Evolutionary conservation across 2,329 filamentous ascomycete genomes (phyloP), one percentile per base, ranked within the genome.

Genomic region (Leptoxyphium fumago): DNA sequence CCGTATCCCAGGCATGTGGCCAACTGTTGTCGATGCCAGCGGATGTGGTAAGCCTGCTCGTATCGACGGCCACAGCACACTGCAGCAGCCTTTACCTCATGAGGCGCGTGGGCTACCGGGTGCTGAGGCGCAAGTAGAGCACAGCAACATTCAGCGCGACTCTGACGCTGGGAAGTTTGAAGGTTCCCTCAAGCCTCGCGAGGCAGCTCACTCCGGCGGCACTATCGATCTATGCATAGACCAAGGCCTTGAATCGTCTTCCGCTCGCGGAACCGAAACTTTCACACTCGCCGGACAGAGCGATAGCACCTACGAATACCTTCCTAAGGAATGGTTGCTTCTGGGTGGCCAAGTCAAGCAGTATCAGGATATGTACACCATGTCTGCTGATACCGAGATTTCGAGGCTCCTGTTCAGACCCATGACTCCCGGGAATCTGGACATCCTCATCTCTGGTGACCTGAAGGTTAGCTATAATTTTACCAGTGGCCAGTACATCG

Each of bases 361-460:
- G 58, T 93, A 93, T 61, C 69, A 72, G 48, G 73, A 72, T 15
- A 74, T 94, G 63, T 86, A 93, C 58, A 70, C 80, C 46, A 75
- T 74, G 45, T 74, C 78, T 3, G 74, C 80, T 28, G 74, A 80
- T 5, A 77, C 77, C 0, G 75, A 81, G 30, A 82, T 82, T 51
- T 72, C 85, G 50, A 73, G 83, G 60, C 70, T 94, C 9, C 75
- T 94, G 45, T 94, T 77, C 63, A 74, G 81, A 5, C 86, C 87
- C 1, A 82, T 91, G 76, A 73, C 78, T 15, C 73, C 77, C 6
- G 73, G 75, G 28, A 68, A 75, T 43, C 74, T 74, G 42, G 76
- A 89, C 47, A 74, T 91, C n/a, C 70, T 91, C 2, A 77, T 91
- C 48, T 76, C 83, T 0, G 81, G 82, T 18, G 78, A 77, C 5